Evolutionary conservation across 305 asterid genomes (phyloP).

Genomic region (Fraxinus latifolia): DNA sequence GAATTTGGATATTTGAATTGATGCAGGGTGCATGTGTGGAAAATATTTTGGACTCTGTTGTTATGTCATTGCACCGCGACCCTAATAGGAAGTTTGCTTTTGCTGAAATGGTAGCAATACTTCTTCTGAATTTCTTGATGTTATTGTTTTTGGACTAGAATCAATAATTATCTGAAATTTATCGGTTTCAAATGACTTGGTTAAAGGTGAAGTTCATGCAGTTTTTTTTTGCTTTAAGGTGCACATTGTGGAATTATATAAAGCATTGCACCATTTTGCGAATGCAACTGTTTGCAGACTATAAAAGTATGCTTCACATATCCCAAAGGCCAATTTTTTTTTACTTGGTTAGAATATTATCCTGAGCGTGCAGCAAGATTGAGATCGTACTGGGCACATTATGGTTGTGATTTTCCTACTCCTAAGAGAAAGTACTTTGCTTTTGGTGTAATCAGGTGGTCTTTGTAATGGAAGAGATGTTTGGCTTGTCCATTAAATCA

Average conservation of each 20-base stretch:
- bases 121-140: background rate
- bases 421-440: background rate
- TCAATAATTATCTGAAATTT: background rate
- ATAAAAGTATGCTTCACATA: background rate
- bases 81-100: constrained; percentile 66
- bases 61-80: constrained; percentile 51
- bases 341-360: background rate
- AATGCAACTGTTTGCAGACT: constrained; percentile 12
- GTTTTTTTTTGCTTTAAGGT: background rate
- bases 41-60: constrained; percentile 67
- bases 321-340: background rate
- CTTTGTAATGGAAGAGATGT: background rate
- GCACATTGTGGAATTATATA: background rate
- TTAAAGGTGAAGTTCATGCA: background rate
- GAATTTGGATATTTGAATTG: background rate
- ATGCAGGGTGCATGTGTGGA: constrained; percentile 85
- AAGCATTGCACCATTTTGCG: constrained; percentile 48
- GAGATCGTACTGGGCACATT: background rate
- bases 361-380: background rate
- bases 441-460: background rate
- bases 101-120: constrained; percentile 74
- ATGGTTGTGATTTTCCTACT: background rate
- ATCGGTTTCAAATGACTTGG: background rate
- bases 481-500: background rate
- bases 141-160: constrained; percentile 1